phyloP scores from a whole-genome alignment of 192 early-diverging fungal genomes.

The Coemansia sp. region DNA sequence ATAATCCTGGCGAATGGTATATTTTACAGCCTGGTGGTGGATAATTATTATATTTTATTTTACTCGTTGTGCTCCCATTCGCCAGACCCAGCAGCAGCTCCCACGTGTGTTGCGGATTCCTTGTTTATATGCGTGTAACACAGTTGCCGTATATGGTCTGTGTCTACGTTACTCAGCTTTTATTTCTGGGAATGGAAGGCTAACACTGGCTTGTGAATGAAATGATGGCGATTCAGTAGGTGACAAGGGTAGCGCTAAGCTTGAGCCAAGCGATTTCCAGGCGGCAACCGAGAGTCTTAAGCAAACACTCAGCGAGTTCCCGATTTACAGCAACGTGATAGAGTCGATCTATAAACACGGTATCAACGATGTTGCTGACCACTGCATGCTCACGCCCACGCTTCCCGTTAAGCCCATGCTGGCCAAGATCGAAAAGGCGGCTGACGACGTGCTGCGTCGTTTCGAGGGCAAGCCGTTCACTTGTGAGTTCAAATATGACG shows the following conservation, averaged over 20 bases:
- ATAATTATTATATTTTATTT: constrained; percentile 4
- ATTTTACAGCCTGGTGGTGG: constrained; percentile 6
- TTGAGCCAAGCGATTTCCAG: constrained; percentile 35
- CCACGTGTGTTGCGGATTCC: background rate
- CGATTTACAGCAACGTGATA: constrained; percentile 91
- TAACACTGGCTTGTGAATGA: background rate
- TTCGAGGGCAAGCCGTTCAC: constrained; percentile 93
- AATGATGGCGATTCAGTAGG: background rate
- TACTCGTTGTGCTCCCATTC: background rate
- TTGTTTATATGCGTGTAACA: background rate
- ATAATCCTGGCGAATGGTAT: constrained; percentile 23
- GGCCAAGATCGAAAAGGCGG: constrained; percentile 95
- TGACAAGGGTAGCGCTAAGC: constrained; percentile 14
- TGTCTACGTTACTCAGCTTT: background rate
- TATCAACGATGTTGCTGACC: constrained; percentile 64
- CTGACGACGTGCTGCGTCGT: constrained; percentile 91
- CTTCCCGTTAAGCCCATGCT: constrained; percentile 99
- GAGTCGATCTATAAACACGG: constrained; percentile 82
- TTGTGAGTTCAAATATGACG: constrained; percentile 99
- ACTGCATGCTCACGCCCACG: constrained; percentile 93
- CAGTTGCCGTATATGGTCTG: background rate
- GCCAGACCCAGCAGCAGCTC: background rate
- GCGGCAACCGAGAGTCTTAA: constrained; percentile 62
- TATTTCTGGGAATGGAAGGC: background rate
- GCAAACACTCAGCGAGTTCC: constrained; percentile 80